A percentile compares a stretch with the other conserved stretches of the same genome.
Evolutionary conservation across 2,329 filamentous ascomycete species (phyloP).

Genomic region (Penicillium sp.): DNA sequence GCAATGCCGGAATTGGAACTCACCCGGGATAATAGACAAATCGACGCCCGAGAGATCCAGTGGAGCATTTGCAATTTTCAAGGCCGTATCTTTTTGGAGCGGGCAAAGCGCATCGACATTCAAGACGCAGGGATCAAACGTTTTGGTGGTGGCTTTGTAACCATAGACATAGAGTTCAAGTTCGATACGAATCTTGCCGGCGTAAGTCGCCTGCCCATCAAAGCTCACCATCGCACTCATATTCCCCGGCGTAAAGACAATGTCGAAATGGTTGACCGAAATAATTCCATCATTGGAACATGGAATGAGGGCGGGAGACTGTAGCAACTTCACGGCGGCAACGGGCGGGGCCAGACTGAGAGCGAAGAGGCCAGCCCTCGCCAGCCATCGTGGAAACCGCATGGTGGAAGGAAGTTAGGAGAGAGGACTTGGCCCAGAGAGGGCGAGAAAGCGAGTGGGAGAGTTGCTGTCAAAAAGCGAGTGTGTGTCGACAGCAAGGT

Average conservation of each 20-base stretch:
- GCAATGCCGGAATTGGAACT: slow-evolving; percentile 26
- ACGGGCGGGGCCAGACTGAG: slow-evolving; percentile 17
- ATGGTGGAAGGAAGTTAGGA: slow-evolving; percentile 18
- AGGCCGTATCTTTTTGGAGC: slow-evolving; percentile 77
- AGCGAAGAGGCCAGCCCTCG: slow-evolving; percentile 22
- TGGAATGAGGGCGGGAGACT: slow-evolving; percentile 26
- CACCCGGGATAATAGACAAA: slow-evolving; percentile 70
- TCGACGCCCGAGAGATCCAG: slow-evolving; percentile 49
- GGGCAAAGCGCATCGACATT: slow-evolving; percentile 79
- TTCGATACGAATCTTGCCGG: slow-evolving; percentile 79
- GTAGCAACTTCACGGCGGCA: slow-evolving; percentile 23
- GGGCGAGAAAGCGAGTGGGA: background rate
- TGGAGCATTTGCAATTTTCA: slow-evolving; percentile 68
- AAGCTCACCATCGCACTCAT: slow-evolving; percentile 61
- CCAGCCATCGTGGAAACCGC: slow-evolving; percentile 23
- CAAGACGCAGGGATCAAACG: slow-evolving; percentile 76
- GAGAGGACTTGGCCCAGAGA: background rate
- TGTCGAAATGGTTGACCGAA: slow-evolving; percentile 37
- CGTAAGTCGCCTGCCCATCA: slow-evolving; percentile 80
- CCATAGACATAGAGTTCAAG: slow-evolving; percentile 82
- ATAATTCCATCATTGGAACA: slow-evolving; percentile 29
- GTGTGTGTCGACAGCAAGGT: slow-evolving; percentile 1
- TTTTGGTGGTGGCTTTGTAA: slow-evolving; percentile 70
- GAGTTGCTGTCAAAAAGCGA: background rate
- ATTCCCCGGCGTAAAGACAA: slow-evolving; percentile 52